Conservation (phyloP, 345 rosid genomes). For the Salix dunnii region DNA sequence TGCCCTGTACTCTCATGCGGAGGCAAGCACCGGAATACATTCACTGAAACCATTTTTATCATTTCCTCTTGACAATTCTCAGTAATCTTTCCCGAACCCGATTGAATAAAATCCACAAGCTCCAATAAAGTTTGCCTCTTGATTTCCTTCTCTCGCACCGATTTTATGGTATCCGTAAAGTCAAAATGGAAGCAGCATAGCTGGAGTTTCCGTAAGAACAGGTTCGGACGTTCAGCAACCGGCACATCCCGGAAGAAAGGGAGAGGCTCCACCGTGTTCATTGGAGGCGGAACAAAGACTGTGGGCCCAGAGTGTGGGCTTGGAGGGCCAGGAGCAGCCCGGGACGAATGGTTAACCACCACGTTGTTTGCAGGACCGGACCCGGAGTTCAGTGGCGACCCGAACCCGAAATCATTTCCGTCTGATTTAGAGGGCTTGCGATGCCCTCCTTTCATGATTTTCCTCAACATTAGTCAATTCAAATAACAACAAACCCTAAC, state of each 20-base stretch:
- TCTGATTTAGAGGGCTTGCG: slow-evolving; percentile 69
- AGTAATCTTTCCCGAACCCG: slow-evolving; percentile 62
- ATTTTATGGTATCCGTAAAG: slow-evolving; percentile 50
- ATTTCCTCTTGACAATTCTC: slow-evolving; percentile 77
- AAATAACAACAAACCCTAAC: slow-evolving; percentile 18
- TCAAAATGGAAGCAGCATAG: slow-evolving; percentile 78
- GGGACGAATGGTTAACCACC: slow-evolving; percentile 67
- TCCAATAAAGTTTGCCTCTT: slow-evolving; percentile 75
- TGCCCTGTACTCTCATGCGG: slow-evolving; percentile 85
- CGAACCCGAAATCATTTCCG: slow-evolving; percentile 42
- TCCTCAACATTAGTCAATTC: slow-evolving; percentile 58
- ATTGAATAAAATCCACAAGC: slow-evolving; percentile 73
- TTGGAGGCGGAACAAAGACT: slow-evolving; percentile 38
- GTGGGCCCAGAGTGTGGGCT: slow-evolving; percentile 22
- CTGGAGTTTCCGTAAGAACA: slow-evolving; percentile 70
- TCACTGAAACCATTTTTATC: slow-evolving; percentile 64
- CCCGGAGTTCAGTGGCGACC: slow-evolving; percentile 41
- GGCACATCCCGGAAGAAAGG: slow-evolving; percentile 64
- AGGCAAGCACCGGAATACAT: slow-evolving; percentile 70
- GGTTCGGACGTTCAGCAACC: slow-evolving; percentile 50
- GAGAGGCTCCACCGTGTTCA: slow-evolving; percentile 61
- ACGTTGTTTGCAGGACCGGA: slow-evolving; percentile 42
- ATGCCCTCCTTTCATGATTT: slow-evolving; percentile 71
- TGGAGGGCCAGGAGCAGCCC: slow-evolving; percentile 26
- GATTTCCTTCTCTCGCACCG: slow-evolving; percentile 72